These are phyloP conservation scores for Paramecium bursaria DNA, from an alignment of 73 alveolate genomes.

Conservation along the genomic window DNA sequence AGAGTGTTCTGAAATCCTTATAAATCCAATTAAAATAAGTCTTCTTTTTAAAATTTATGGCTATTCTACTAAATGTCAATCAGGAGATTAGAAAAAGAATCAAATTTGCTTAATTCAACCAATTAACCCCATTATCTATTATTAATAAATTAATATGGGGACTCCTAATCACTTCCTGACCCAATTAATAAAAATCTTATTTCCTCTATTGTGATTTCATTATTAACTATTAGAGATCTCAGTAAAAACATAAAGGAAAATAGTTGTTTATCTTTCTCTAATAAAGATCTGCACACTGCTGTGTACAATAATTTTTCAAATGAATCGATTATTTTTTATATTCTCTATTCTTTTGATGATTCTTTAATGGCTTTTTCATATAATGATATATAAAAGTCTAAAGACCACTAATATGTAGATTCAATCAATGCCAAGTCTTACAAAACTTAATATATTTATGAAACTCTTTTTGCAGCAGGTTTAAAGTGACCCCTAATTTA, in stretches of 20 bases:
- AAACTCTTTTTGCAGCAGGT: constrained; percentile 87
- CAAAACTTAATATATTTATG: constrained; percentile 84
- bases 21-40: background rate
- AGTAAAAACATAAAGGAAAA: constrained; percentile 88
- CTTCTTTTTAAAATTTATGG: background rate
- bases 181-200: constrained; percentile 78
- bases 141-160: background rate
- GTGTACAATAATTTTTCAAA: constrained; percentile 81
- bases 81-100: background rate
- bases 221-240: constrained; percentile 83
- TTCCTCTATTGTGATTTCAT: constrained; percentile 82
- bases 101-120: constrained; percentile 54
- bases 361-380: constrained; percentile 75
- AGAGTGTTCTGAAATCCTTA: constrained; percentile 67
- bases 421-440: constrained; percentile 85
- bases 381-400: constrained; percentile 81
- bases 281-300: constrained; percentile 95
- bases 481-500: constrained; percentile 71
- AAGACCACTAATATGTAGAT: constrained; percentile 86
- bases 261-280: constrained; percentile 97
- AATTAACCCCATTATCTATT: constrained; percentile 22
- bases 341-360: constrained; percentile 62
- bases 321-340: constrained; percentile 76
- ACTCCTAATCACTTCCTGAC: background rate
- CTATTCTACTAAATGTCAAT: background rate